Percentiles rank a stretch among this genome's conserved stretches.
Conservation (phyloP, 208 protist genomes). For the Trypanosoma conorhini region DNA sequence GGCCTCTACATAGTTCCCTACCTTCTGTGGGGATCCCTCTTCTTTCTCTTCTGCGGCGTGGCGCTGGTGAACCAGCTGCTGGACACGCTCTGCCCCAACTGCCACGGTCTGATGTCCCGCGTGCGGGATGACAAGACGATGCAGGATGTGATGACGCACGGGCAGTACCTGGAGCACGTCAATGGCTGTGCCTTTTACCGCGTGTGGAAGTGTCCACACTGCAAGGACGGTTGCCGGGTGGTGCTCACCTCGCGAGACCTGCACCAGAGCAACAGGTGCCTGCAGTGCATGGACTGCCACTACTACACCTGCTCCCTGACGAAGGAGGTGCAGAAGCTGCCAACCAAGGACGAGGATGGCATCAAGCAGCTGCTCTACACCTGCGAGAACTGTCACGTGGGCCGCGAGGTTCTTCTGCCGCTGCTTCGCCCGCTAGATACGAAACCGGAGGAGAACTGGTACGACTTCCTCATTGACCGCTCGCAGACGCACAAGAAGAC, state of each 20-base stretch:
- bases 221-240: slow-evolving; percentile 44
- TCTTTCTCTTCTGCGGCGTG: slow-evolving; percentile 60
- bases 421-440: slow-evolving; percentile 70
- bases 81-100: slow-evolving; percentile 79
- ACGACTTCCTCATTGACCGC: slow-evolving; percentile 75
- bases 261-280: slow-evolving; percentile 77
- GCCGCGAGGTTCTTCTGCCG: slow-evolving; percentile 74
- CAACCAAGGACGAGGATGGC: slow-evolving; percentile 79
- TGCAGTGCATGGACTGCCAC: slow-evolving; percentile 86
- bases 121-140: slow-evolving; percentile 70
- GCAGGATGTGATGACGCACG: slow-evolving; percentile 57
- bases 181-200: slow-evolving; percentile 84
- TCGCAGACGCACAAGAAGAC: slow-evolving; percentile 57
- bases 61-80: slow-evolving; percentile 69
- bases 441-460: slow-evolving; percentile 76
- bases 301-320: slow-evolving; percentile 81
- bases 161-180: slow-evolving; percentile 75
- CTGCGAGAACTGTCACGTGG: slow-evolving; percentile 79
- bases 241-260: slow-evolving; percentile 75
- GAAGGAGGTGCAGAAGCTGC: slow-evolving; percentile 79
- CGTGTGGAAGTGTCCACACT: slow-evolving; percentile 81
- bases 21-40: slow-evolving; percentile 52
- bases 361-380: slow-evolving; percentile 77
- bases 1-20: slow-evolving; percentile 62
- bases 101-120: slow-evolving; percentile 68